Evolutionary conservation across 257 asterid species (phyloP).

Genomic region (Fraxinus quadrangulata): DNA sequence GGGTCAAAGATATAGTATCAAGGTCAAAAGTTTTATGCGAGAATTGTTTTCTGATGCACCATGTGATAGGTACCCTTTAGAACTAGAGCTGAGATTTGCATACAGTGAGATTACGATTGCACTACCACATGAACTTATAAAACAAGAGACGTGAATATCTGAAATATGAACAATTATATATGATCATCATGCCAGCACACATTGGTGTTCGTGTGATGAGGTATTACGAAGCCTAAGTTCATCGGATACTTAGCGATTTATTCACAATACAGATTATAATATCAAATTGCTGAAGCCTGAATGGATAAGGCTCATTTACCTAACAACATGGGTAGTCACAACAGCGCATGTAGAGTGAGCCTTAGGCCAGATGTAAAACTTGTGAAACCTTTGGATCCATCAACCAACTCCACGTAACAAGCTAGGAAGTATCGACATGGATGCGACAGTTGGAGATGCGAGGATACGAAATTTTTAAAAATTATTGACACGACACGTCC

Average conservation of each 20-base stretch:
- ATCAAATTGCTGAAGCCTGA: not conserved
- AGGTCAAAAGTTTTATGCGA: not conserved
- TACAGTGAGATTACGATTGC: not conserved
- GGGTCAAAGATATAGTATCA: not conserved
- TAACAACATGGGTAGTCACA: not conserved
- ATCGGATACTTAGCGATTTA: not conserved
- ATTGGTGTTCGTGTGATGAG: not conserved
- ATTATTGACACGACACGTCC: too few species aligned
- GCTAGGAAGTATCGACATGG: too few species aligned
- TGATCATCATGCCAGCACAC: not conserved
- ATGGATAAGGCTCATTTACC: constrained; percentile 16
- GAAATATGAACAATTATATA: constrained; percentile 1
- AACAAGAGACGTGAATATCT: not conserved
- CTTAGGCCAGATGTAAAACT: constrained; percentile 17
- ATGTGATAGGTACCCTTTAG: not conserved
- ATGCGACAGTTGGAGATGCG: too few species aligned
- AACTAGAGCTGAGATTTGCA: constrained; percentile 3
- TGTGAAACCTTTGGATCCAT: constrained; percentile 16
- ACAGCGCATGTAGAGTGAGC: not conserved
- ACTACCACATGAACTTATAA: not conserved
- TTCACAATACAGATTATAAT: not conserved
- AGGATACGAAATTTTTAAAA: too few species aligned
- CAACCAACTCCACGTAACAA: not conserved
- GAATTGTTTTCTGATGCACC: not conserved
- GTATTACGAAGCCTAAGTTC: not conserved